Base-by-base conservation (phyloP, 441 rosid species). In the Pelargonium australe region DNA sequence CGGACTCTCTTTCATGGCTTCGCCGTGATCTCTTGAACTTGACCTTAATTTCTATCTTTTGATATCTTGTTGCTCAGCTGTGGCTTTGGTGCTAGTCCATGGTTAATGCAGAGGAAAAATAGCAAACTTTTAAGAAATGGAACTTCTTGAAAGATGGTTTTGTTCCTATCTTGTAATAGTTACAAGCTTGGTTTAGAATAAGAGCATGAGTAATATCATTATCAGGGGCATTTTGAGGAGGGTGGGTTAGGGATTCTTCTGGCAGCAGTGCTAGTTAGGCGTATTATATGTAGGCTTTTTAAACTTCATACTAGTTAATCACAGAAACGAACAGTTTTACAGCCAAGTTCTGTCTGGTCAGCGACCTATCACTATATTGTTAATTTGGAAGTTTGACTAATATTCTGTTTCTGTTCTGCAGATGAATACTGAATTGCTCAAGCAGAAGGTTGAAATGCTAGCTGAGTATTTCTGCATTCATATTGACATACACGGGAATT, bases 391-490 rank as follows among this genome's bases (percentile, higher is more conserved):
- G 61, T 31, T 71, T 23, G 45, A 65, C 67, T 72, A 58, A 65
- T 23, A 0, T 64, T 63, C 20, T 75, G 65, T 37, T 47, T 70
- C 63, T 45, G 72, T 44, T 76, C 65, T 70, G 70, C 82, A 91
- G 97, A 84, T 93, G 93, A 94, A 89, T 67, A 83, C 89, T 63
- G 83, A 86, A 68, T 82, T 94, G 75, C 97, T 94, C 64, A 91
- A 80, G 83, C 85, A 86, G 68, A 87, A 88, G 75, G 70, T 79
- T 23, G 95, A 91, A 72, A 73, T 94, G 93, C 85, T 94, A 47
- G 92, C 86, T 69, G 98, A 94, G 79, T 94, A 89, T 70, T 94
- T 94, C 77, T 63, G 91, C 70, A 77, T 94, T 74, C 80, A 78
- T 78, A 80, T 94, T 34, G 92, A 89, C 72, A 47, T 84, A 34